Evolutionary conservation across 331 rosid genomes (phyloP), one percentile per base, ranked within the genome.

Genomic region (Dryas integrifolia): DNA sequence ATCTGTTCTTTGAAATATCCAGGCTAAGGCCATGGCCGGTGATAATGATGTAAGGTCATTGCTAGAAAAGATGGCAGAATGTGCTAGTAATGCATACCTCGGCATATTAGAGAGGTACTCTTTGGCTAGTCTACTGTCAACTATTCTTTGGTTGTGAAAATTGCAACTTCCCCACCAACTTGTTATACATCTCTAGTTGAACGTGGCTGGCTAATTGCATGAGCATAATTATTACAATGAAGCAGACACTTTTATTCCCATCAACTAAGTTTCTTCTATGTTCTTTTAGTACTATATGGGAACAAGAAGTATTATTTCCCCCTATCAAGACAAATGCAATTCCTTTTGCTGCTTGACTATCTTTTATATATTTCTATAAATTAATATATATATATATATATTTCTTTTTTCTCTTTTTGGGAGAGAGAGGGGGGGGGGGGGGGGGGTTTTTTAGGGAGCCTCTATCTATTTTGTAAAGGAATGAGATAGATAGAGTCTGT

Each of bases 21-120:
- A 94, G 98, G 98, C 97, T 75, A 94, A 91, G 90, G 98, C 98
- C 81, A 89, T 94, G 98, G 97, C 97, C 63, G 98, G 98, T 75
- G 97, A 94, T 84, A 88, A 76, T 77, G 87, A 90, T 70, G 91
- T 94, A 39, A 88, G 98, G 84, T 88, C 90, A 65, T 85, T 94
- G 85, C 88, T 94, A 71, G 98, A 94, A 73, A 94, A 91, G 82
- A 91, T 94, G 98, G 65, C 91, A 64, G 92, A 91, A 75, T 83
- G 92, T 79, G 97, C 97, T 40, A 88, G 96, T 84, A 91, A 86
- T 77, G 97, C 97, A 35, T 94, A 91, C 85, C 90, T 91, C 75
- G 86, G 92, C 82, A 94, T 94, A 84, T 79, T 94, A 61, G 96
- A 94, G 87, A 94, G 97, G 98, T 89, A 72, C 58, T 43, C 44